These are phyloP conservation scores for Setomelanomma holmii DNA, from an alignment of 2,329 filamentous ascomycete genomes.

Conservation along the genomic window DNA sequence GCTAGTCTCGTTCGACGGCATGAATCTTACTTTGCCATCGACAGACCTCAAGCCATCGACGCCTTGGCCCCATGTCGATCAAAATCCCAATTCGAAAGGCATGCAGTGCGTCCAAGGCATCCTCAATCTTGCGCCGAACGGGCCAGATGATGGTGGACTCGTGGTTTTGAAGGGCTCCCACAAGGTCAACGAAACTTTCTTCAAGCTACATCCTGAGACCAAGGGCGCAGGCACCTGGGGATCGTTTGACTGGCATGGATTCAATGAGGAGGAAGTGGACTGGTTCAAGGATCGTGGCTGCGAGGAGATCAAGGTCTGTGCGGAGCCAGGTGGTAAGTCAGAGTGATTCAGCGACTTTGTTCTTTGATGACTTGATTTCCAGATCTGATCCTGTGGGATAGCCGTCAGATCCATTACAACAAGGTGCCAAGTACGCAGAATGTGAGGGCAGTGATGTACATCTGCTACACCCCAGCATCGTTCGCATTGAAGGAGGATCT, in stretches of 20 bases:
- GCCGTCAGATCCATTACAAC: slow-evolving; percentile 53
- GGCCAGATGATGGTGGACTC: slow-evolving; percentile 54
- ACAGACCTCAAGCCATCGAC: slow-evolving; percentile 39
- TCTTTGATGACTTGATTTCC: neutral
- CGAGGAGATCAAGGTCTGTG: slow-evolving; percentile 48
- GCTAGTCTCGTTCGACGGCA: slow-evolving; percentile 37
- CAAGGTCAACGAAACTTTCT: slow-evolving; percentile 53
- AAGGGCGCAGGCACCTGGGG: slow-evolving; percentile 33
- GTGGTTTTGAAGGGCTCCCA: slow-evolving; percentile 52
- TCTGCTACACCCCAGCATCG: slow-evolving; percentile 18
- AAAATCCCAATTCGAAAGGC: slow-evolving; percentile 50
- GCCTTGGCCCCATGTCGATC: slow-evolving; percentile 55
- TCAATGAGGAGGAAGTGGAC: slow-evolving; percentile 49
- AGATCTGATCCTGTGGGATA: slow-evolving; percentile 56
- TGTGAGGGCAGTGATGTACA: slow-evolving; percentile 46
- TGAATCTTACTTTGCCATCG: slow-evolving; percentile 53
- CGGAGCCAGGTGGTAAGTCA: slow-evolving; percentile 41
- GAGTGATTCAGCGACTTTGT: too few relatives aligned
- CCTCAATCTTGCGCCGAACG: slow-evolving; percentile 53
- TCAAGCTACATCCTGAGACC: slow-evolving; percentile 40
- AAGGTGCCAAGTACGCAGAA: slow-evolving; percentile 44
- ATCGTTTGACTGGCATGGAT: slow-evolving; percentile 51
- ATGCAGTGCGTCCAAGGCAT: slow-evolving; percentile 52
- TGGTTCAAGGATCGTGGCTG: slow-evolving; percentile 51
- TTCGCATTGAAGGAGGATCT: slow-evolving; percentile 12